Base-by-base conservation (phyloP, 441 rosid species). In the Isatis lusitanica region DNA sequence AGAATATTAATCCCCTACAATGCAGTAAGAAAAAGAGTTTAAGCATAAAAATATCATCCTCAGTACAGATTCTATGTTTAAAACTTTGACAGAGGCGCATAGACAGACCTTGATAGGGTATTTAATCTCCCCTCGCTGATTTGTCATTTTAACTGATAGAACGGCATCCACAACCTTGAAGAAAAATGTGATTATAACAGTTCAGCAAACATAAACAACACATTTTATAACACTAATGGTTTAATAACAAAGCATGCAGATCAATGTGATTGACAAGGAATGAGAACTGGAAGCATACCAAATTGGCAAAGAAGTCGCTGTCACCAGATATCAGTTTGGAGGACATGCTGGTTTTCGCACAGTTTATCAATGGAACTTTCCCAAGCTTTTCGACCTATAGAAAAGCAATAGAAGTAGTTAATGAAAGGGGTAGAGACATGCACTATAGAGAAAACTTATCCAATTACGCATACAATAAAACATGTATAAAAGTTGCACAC, bases 281-380 rank as follows among this genome's bases (percentile, higher is more conserved):
- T 10, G 55, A 36, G 40, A 43, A 40, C 2, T n/a, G 46, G 17
- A 73, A 68, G 43, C 59, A 56, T 88, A 93, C 99, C 97, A 93
- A 62, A 82, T 91, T 88, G 18, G 98, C 97, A 67, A 93, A 96
- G 86, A 91, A 87, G 87, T 96, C 92, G 55, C 97, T 88, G 84
- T 96, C 97, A 73, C 82, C 86, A 60, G 90, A 87, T 82, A 96
- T 91, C 85, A 96, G 80, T 85, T 93, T 96, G 1, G 99, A 96
- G 66, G 99, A 96, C 97, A 96, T 93, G 84, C 97, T 93, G 59
- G 98, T 96, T 80, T 96, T 96, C 42, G 98, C 99, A 83, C 96
- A 93, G 79, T 93, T 96, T 28, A 93, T 74, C 53, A 96, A 82
- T 76, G 96, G 91, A 79, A 83, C 91, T 81, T 89, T 93, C 52